These are phyloP conservation scores for Debaryomycetaceae sp. DNA, from an alignment of 1,139 yeast species.

Conservation along the genomic window DNA sequence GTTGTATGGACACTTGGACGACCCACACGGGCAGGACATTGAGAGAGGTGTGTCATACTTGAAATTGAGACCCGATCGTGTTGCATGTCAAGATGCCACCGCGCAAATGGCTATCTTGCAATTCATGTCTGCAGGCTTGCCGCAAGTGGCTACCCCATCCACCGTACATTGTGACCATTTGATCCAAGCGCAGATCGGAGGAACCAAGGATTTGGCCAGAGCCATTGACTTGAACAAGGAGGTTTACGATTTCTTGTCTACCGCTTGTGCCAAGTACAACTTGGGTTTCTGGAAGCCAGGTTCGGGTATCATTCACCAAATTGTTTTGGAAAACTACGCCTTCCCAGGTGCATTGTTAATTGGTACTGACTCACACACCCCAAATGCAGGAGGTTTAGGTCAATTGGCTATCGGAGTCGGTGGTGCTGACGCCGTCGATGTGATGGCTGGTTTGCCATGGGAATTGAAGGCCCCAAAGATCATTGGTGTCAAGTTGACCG, in stretches of 20 bases:
- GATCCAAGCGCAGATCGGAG: constrained; percentile 96
- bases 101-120: constrained; percentile 99
- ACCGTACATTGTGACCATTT: constrained; percentile 99
- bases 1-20: constrained; percentile 92
- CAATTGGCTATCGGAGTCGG: constrained; percentile 99
- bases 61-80: constrained; percentile 98
- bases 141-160: constrained; percentile 92
- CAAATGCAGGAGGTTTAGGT: constrained; percentile 99
- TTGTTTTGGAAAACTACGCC: constrained; percentile 94
- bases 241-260: constrained; percentile 90
- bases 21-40: constrained; percentile 92
- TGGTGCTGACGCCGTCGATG: constrained; percentile 99
- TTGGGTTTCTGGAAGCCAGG: constrained; percentile 99
- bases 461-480: constrained; percentile 98
- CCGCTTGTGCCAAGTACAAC: constrained; percentile 96
- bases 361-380: constrained; percentile 99
- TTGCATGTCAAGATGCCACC: constrained; percentile 99
- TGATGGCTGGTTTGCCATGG: constrained; percentile 93
- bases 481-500: constrained; percentile 95
- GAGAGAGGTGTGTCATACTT: constrained; percentile 95
- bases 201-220: constrained; percentile 86
- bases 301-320: constrained; percentile 98
- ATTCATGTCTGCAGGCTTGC: constrained; percentile 96
- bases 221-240: constrained; percentile 94
- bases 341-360: constrained; percentile 97